Conservation (phyloP, 1,284 basidiomycete genomes). For the Austroboletus novae-zelandiae region DNA sequence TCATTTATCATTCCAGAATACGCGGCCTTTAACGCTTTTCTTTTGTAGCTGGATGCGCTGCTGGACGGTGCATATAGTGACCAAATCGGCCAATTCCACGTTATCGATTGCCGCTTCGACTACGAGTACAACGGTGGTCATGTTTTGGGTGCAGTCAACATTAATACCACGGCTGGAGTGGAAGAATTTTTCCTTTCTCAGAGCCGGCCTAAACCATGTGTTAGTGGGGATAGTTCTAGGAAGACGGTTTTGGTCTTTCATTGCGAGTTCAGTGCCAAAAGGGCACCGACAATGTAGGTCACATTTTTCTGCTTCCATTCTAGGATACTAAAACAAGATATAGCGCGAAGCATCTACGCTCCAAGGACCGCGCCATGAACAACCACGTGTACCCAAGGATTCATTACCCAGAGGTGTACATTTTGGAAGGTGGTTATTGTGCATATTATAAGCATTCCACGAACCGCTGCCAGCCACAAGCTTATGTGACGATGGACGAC, state of each 20-base stretch:
- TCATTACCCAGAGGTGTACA: slow-evolving; percentile 96
- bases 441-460: slow-evolving; percentile 75
- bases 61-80: slow-evolving; percentile 70
- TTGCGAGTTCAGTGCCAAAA: slow-evolving; percentile 95
- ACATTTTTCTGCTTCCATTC: slow-evolving; percentile 1
- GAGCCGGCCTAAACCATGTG: slow-evolving; percentile 70
- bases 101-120: slow-evolving; percentile 97
- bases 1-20: slow-evolving; percentile 9
- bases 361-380: slow-evolving; percentile 87
- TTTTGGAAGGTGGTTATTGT: slow-evolving; percentile 95
- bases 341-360: slow-evolving; percentile 90
- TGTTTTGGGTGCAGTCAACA: slow-evolving; percentile 88
- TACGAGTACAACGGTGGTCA: slow-evolving; percentile 97
- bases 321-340: slow-evolving; percentile 11
- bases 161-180: slow-evolving; percentile 80
- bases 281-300: slow-evolving; percentile 91
- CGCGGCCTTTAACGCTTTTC: background rate
- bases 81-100: slow-evolving; percentile 65
- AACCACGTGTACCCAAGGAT: slow-evolving; percentile 88
- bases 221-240: slow-evolving; percentile 72
- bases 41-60: slow-evolving; percentile 65
- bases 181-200: slow-evolving; percentile 77
- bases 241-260: slow-evolving; percentile 94
- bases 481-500: slow-evolving; percentile 95
- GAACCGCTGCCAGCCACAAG: slow-evolving; percentile 73